Evolutionary conservation across 441 rosid genomes (phyloP).

Genomic region (Geranium incanum): DNA sequence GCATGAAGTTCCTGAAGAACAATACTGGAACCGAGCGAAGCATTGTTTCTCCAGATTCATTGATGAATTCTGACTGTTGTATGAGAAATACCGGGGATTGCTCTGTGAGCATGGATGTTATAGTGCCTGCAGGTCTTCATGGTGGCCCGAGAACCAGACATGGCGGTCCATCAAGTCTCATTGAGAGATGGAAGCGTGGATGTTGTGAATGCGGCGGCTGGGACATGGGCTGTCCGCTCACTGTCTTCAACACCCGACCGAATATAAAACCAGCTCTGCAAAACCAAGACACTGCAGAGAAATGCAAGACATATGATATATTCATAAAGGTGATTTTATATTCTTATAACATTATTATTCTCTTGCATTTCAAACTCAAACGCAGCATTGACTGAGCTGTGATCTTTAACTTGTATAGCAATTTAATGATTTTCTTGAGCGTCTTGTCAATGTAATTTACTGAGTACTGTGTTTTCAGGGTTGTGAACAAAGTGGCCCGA

Average conservation of each 20-base stretch:
- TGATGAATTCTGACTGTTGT: conserved; percentile 24
- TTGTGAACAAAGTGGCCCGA: conserved; percentile 38
- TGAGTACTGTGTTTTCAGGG: conserved; percentile 42
- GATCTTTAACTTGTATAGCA: no score
- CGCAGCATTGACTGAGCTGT: no score
- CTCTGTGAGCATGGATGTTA: conserved; percentile 48
- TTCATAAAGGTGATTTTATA: conserved; percentile 38
- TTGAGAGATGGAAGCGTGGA: conserved; percentile 76
- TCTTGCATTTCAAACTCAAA: background rate
- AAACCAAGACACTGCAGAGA: conserved; percentile 27
- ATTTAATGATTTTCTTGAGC: conserved; percentile 3
- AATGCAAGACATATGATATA: conserved; percentile 55
- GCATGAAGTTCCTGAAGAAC: conserved; percentile 59
- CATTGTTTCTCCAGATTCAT: conserved; percentile 19
- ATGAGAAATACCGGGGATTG: conserved; percentile 26
- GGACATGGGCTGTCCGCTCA: conserved; percentile 75
- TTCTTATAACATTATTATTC: background rate
- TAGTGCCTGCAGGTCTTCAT: conserved; percentile 79
- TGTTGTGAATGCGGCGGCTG: conserved; percentile 84
- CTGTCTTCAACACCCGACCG: conserved; percentile 35
- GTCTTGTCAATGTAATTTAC: conserved; percentile 5
- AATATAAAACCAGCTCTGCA: conserved; percentile 26
- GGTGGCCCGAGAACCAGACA: conserved; percentile 59
- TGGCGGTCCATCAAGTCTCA: conserved; percentile 64
- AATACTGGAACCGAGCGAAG: conserved; percentile 29